Evolutionary conservation across 2,329 filamentous ascomycete genomes (phyloP), one percentile per base, ranked within the genome.

Genomic region (Aspergillus viridinutans): DNA sequence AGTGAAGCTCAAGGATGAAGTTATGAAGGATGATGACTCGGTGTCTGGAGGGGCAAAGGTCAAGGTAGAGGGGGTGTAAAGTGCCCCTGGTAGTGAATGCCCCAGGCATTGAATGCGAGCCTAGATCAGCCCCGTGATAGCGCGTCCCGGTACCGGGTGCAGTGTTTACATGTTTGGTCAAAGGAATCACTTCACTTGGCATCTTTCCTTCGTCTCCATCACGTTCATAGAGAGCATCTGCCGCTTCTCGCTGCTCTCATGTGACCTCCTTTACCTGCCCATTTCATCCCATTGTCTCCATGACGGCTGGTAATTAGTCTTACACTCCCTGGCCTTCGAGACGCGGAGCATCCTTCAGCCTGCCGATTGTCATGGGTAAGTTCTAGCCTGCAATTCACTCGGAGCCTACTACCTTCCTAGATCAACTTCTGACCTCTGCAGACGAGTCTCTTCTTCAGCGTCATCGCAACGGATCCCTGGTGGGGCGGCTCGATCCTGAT

Each of bases 41-140:
- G n/a, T 40, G 23, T 49, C 10, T 23, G 55, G 45, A 9, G 63
- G 58, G 17, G 56, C 61, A 28, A 66, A 66, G 54, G 64, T 67
- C 28, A 64, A 72, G 59, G 59, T 52, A 50, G 66, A 71, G 58
- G 66, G 67, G 38, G 65, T 58, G 29, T 50, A 20, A 40, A 32
- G 49, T 17, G 43, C 43, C 14, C 14, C 20, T 4, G 14, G 21
- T 21, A 12, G 43, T 54, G 55, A 58, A 23, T 60, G 58, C 60
- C 55, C 59, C 52, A 57, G 55, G 50, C 57, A 53, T 23, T 40
- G 40, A 35, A 26, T 23, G 14, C 21, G 10, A 8, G 43, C 43
- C 43, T 47, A 47, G 21, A 25, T 7, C 6, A 4, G 12, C 23
- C 10, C 21, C 21, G 43, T 47, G 43, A 47, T 14, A 25, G 43